These are phyloP conservation scores for Dioszegia aurantiaca DNA, from an alignment of 768 basidiomycete species.

Conservation along the genomic window DNA sequence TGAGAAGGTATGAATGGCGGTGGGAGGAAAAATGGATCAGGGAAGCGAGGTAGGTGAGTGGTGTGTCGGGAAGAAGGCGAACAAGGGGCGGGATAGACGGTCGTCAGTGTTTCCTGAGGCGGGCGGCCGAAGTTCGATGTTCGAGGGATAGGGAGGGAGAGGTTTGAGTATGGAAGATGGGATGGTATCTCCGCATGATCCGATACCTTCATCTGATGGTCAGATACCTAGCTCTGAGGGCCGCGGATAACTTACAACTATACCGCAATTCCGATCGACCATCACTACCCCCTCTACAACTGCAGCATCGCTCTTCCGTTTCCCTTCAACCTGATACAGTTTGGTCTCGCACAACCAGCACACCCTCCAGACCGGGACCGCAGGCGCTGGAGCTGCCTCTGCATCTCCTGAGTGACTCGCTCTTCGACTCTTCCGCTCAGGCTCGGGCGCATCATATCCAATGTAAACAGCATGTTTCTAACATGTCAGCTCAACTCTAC, in stretches of 20 bases:
- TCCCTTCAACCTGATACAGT: constrained; percentile 23
- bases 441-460: constrained; percentile 16
- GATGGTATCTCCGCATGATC: constrained; percentile 13
- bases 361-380: constrained; percentile 26
- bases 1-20: constrained; percentile 50
- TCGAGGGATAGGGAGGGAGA: constrained; percentile 7
- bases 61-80: not conserved
- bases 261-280: constrained; percentile 29
- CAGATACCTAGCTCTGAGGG: not conserved
- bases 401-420: constrained; percentile 1
- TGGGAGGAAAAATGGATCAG: constrained; percentile 53
- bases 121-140: constrained; percentile 38
- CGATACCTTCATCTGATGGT: not conserved
- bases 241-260: constrained; percentile 25
- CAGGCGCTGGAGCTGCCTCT: not conserved
- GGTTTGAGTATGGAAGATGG: constrained; percentile 25
- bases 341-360: constrained; percentile 36
- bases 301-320: constrained; percentile 15
- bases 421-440: not conserved
- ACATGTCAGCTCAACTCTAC: not conserved
- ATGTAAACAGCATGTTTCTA: constrained; percentile 29
- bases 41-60: constrained; percentile 31
- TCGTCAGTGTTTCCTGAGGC: constrained; percentile 20
- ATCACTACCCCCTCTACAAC: constrained; percentile 27
- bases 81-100: constrained; percentile 19